Percentiles rank a stretch among this genome's conserved stretches.
Evolutionary conservation across 2,329 filamentous ascomycete genomes (phyloP).

Genomic region (Phialemoniopsis sp.): DNA sequence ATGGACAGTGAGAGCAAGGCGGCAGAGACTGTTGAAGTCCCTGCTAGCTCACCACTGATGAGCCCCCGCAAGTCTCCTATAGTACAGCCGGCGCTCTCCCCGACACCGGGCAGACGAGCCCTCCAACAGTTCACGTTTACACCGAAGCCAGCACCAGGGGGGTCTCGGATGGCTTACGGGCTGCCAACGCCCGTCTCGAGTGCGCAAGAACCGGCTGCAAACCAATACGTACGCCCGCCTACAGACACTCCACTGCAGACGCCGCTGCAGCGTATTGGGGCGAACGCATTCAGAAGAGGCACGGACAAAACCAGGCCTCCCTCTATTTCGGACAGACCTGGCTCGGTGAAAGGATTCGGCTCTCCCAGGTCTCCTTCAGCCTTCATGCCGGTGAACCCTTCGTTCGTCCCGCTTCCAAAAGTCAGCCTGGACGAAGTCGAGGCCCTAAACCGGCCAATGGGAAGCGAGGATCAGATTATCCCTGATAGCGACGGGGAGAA

Average conservation of each 20-base stretch:
- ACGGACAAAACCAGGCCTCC: background rate
- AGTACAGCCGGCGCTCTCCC: background rate
- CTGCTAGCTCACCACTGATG: background rate
- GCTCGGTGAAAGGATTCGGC: conserved; percentile 3
- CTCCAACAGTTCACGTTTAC: conserved; percentile 15
- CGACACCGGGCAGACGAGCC: conserved; percentile 4
- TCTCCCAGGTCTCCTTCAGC: conserved; percentile 4
- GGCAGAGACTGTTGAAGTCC: background rate
- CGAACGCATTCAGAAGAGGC: conserved; percentile 31
- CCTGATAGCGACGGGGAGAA: conserved; percentile 47
- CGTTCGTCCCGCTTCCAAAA: conserved; percentile 50
- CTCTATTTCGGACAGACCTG: too few species aligned
- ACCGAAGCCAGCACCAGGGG: background rate
- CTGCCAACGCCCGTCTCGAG: conserved; percentile 32
- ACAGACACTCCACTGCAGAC: conserved; percentile 25
- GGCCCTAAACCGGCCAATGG: conserved; percentile 39
- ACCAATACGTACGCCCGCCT: background rate
- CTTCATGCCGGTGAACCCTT: conserved; percentile 41
- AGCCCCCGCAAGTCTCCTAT: too few species aligned
- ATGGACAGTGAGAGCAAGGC: background rate
- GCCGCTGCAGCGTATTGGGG: conserved; percentile 49
- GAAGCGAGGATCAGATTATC: conserved; percentile 55
- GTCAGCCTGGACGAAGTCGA: conserved; percentile 50
- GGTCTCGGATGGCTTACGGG: conserved; percentile 29
- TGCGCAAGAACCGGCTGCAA: conserved; percentile 5